These are phyloP conservation scores for Umbilicus rupestris DNA, from an alignment of 164 flowering plant species.

Conservation along the genomic window DNA sequence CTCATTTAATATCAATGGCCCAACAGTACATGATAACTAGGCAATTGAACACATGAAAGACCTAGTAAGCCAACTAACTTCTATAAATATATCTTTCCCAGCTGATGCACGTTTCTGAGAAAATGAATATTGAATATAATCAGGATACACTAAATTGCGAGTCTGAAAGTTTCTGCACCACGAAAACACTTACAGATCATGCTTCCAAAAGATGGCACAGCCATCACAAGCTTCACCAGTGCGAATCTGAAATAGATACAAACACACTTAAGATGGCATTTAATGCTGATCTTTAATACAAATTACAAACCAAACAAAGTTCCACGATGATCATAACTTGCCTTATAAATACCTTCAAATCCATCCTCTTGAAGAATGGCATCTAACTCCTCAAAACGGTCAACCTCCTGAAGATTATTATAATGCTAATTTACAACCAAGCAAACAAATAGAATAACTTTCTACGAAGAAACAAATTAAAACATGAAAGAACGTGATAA, in stretches of 20 bases:
- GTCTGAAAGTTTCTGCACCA: neutral
- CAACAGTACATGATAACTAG: neutral
- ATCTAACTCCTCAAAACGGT: conserved; percentile 55
- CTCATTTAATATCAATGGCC: neutral
- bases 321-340: conserved; percentile 12
- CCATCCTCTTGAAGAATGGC: conserved; percentile 48
- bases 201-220: conserved; percentile 86
- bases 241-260: conserved; percentile 43
- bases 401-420: conserved; percentile 77
- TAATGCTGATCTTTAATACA: neutral
- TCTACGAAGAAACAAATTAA: no score
- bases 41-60: neutral
- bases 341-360: conserved; percentile 70
- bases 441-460: neutral
- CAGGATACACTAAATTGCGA: neutral
- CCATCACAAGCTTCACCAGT: conserved; percentile 90
- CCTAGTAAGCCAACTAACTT: neutral
- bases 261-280: neutral
- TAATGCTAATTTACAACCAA: no score
- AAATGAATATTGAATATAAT: neutral
- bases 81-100: neutral
- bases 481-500: no score
- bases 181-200: conserved; percentile 39
- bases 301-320: neutral
- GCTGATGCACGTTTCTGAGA: neutral